Conservation (phyloP, 2,329 filamentous ascomycete species). For the Calonectria hawksworthii region DNA sequence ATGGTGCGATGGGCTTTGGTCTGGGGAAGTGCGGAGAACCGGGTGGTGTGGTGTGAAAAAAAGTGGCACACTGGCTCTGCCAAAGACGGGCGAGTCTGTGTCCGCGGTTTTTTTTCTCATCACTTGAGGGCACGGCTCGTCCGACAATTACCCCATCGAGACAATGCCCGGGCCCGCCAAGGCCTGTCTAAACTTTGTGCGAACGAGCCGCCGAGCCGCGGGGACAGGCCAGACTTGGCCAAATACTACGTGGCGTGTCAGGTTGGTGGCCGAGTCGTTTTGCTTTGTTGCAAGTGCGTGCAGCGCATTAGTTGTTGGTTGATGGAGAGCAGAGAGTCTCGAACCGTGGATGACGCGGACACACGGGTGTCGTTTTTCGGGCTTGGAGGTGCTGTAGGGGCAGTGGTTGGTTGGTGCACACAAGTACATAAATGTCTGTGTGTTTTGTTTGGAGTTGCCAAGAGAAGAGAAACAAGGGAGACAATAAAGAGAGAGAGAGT, state of each 20-base stretch:
- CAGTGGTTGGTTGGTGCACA: no score
- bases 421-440: no score
- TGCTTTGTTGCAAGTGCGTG: neutral
- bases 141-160: slow-evolving; percentile 41
- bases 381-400: neutral
- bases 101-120: slow-evolving; percentile 4
- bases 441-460: neutral
- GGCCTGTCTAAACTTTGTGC: slow-evolving; percentile 27
- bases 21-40: slow-evolving; percentile 13
- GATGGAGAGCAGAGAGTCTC: neutral
- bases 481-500: neutral
- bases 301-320: neutral
- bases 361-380: neutral
- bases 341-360: neutral
- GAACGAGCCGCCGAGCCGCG: neutral
- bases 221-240: neutral
- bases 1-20: slow-evolving; percentile 5
- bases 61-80: neutral
- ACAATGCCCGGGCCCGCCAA: slow-evolving; percentile 21
- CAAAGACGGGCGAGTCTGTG: neutral
- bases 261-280: neutral
- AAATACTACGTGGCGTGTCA: slow-evolving; percentile 8
- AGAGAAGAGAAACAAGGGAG: neutral
- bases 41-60: slow-evolving; percentile 5
- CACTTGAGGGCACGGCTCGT: slow-evolving; percentile 5